Percentiles rank a stretch among this genome's conserved stretches.
Evolutionary conservation across 176 grass and related monocot genomes (phyloP).

Genomic region (Poa annua): DNA sequence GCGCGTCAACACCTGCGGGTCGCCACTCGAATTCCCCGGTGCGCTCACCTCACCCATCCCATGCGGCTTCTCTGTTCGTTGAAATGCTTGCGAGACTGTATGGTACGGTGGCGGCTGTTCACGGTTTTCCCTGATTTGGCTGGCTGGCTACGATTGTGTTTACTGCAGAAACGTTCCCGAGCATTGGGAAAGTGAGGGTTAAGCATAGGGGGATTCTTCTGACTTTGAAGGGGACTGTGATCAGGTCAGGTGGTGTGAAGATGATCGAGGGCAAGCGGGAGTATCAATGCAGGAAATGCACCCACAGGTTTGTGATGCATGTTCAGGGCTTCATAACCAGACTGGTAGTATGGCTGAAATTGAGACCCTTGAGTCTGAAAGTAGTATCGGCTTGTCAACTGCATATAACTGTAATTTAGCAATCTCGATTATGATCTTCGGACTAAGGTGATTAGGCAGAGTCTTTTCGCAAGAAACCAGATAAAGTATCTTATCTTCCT

Average conservation of each 20-base stretch:
- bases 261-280: slow-evolving; percentile 78
- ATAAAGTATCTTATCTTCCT: background rate
- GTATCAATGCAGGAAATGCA: slow-evolving; percentile 93
- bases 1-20: slow-evolving; percentile 66
- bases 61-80: background rate
- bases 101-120: background rate
- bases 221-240: slow-evolving; percentile 83
- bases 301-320: slow-evolving; percentile 50
- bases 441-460: background rate
- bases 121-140: slow-evolving; percentile 14
- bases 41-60: no score
- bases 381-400: background rate
- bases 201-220: slow-evolving; percentile 78
- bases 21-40: slow-evolving; percentile 72
- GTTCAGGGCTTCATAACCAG: background rate
- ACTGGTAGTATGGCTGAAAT: background rate
- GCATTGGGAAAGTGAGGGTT: slow-evolving; percentile 82
- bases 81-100: slow-evolving; percentile 15
- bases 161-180: slow-evolving; percentile 66
- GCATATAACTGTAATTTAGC: background rate
- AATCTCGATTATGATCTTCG: background rate
- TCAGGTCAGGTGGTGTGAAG: slow-evolving; percentile 76
- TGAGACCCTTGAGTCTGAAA: slow-evolving; percentile 4
- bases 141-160: background rate
- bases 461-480: background rate